phyloP scores from a whole-genome alignment of 768 basidiomycete species.

The Rhodosporidiobolus sp. region DNA sequence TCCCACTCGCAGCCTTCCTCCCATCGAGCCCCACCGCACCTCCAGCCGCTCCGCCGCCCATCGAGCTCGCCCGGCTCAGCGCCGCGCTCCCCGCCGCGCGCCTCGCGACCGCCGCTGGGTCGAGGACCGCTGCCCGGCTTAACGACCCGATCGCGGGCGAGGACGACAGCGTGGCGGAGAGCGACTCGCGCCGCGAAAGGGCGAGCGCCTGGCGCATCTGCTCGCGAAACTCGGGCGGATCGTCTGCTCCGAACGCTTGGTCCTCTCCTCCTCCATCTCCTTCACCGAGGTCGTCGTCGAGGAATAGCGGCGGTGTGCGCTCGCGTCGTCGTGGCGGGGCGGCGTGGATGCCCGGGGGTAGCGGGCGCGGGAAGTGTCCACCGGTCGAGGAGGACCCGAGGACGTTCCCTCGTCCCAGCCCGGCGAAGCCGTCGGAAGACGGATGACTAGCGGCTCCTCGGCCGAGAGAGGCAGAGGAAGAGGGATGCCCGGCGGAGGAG shows the following conservation, averaged over 20 bases:
- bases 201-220: conserved; percentile 1
- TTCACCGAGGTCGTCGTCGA: not conserved
- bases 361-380: not conserved
- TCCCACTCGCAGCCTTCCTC: conserved; percentile 14
- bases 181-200: not conserved
- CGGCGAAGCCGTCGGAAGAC: not conserved
- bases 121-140: not conserved
- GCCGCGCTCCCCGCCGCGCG: conserved; percentile 1
- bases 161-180: not conserved
- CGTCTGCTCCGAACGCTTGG: not conserved
- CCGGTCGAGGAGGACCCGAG: not conserved
- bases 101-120: not conserved
- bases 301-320: not conserved
- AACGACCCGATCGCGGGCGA: not conserved
- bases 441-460: conserved; percentile 5
- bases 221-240: not conserved
- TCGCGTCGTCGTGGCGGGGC: not conserved
- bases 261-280: not conserved
- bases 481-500: not conserved
- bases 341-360: conserved; percentile 3
- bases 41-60: not conserved
- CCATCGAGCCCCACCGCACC: not conserved
- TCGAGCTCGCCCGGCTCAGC: not conserved
- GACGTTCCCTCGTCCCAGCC: not conserved
- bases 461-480: not conserved